Conservation (phyloP, 2,329 filamentous ascomycete species). For the Mycosphaerella sp. region DNA sequence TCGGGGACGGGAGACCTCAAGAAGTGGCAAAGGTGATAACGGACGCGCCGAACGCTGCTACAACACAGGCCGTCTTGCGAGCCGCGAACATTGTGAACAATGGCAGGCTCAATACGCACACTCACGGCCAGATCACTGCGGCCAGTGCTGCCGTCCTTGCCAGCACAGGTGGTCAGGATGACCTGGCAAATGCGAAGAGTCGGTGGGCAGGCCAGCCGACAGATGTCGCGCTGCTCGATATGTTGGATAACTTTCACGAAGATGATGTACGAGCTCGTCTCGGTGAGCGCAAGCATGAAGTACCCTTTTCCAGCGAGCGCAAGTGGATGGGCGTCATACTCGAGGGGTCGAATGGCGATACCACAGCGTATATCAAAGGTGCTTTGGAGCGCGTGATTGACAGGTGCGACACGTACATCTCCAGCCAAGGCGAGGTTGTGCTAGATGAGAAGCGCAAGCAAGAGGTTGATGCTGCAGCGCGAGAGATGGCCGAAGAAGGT, state of each 20-base stretch:
- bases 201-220: slow-evolving; percentile 96
- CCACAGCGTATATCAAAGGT: slow-evolving; percentile 92
- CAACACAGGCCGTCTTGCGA: slow-evolving; percentile 72
- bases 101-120: slow-evolving; percentile 65
- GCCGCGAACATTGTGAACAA: slow-evolving; percentile 98
- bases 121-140: slow-evolving; percentile 50
- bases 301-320: slow-evolving; percentile 90
- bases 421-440: slow-evolving; percentile 78
- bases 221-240: slow-evolving; percentile 91
- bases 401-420: slow-evolving; percentile 85
- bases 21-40: slow-evolving; percentile 51
- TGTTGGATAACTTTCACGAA: slow-evolving; percentile 84
- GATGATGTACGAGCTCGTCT: slow-evolving; percentile 84
- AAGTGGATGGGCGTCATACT: slow-evolving; percentile 99
- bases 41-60: slow-evolving; percentile 57
- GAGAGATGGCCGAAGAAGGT: slow-evolving; percentile 80
- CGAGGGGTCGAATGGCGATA: slow-evolving; percentile 53
- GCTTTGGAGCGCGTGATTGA: slow-evolving; percentile 80
- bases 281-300: slow-evolving; percentile 74
- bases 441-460: slow-evolving; percentile 69
- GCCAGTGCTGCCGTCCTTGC: slow-evolving; percentile 75
- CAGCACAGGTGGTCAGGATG: slow-evolving; percentile 62
- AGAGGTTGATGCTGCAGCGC: slow-evolving; percentile 71
- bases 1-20: slow-evolving; percentile 54
- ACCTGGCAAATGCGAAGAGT: slow-evolving; percentile 60